phyloP scores from a whole-genome alignment of 2,329 filamentous ascomycete species.

The Curvularia eragrostidis region DNA sequence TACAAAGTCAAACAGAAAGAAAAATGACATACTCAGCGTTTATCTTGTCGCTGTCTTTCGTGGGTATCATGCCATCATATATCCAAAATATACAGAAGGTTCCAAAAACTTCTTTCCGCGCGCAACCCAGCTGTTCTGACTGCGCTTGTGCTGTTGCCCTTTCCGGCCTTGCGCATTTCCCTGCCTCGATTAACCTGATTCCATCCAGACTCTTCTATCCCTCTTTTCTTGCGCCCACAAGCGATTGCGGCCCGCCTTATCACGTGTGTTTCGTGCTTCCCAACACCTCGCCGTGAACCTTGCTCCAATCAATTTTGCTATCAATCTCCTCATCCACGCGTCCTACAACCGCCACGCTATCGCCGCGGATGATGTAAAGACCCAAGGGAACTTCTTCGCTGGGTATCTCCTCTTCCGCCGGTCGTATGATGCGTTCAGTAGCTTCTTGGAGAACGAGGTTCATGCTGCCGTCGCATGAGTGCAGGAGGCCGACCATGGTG shows the following conservation, averaged over 20 bases:
- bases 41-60: conserved; percentile 14
- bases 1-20: not conserved
- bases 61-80: conserved; percentile 26
- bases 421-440: conserved; percentile 87
- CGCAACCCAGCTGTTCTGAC: not conserved
- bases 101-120: not conserved
- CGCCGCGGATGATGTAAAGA: conserved; percentile 88
- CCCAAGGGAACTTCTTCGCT: conserved; percentile 84
- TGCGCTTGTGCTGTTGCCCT: not conserved
- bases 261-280: conserved; percentile 78
- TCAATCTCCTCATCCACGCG: conserved; percentile 90
- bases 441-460: conserved; percentile 88
- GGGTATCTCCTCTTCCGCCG: conserved; percentile 79
- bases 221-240: not conserved
- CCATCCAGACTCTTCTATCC: not conserved
- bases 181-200: not conserved
- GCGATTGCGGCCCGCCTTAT: conserved; percentile 1
- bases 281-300: conserved; percentile 84
- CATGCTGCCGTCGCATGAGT: conserved; percentile 88
- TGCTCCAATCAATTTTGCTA: conserved; percentile 87
- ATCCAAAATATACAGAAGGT: conserved; percentile 7
- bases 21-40: conserved; percentile 31
- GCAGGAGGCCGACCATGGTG: conserved; percentile 75
- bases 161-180: not conserved
- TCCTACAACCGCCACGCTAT: conserved; percentile 91